Evolutionary conservation across 352 stramenopile genomes (phyloP), one percentile per base, ranked within the genome.

Genomic region (Globisporangium uncinulatum): DNA sequence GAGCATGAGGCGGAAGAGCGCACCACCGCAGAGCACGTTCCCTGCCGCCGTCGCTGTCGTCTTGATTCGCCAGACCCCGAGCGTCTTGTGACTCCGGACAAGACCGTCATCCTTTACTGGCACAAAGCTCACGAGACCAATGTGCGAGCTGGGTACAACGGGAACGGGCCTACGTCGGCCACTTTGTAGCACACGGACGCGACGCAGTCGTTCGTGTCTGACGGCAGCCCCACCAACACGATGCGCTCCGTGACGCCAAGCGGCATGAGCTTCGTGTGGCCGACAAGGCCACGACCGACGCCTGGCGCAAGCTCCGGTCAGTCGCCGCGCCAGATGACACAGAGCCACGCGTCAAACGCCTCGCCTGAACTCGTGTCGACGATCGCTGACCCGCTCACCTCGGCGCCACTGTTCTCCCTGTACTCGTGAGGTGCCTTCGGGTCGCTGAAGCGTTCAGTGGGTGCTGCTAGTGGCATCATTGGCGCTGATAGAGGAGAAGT

Each of bases 191-290:
- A 55, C 32, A 89, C 63, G 11, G 73, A 80, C 15, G 74, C 66
- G 61, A 89, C 70, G 58, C 37, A 29, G 10, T 51, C 49, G 41
- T 6, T n/a, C 15, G 9, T n/a, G 6, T 46, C 41, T 19, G 17
- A 14, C 11, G 73, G 75, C 29, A 75, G 21, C 17, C 82, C 82
- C 1, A 50, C 77, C 6, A 73, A 82, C 34, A 92, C 34, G 54
- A 92, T 92, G 52, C 89, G 69, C 52, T 89, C 79, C 55, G 76
- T 64, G 31, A 89, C 71, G 13, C 79, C 77, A 14, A 89, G 59
- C 42, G 73, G 57, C 39, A 74, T 65, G 7, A 56, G 21, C 10
- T 78, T 79, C 50, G 76, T 58, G 54, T 85, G 63, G n/a, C 82
- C 82, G 5, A 86, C 72, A 50, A 72, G 69, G 2, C 82, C 79